These are phyloP conservation scores for Exophiala phaeomuriformis DNA, from an alignment of 2,329 filamentous ascomycete species.

Conservation along the genomic window DNA sequence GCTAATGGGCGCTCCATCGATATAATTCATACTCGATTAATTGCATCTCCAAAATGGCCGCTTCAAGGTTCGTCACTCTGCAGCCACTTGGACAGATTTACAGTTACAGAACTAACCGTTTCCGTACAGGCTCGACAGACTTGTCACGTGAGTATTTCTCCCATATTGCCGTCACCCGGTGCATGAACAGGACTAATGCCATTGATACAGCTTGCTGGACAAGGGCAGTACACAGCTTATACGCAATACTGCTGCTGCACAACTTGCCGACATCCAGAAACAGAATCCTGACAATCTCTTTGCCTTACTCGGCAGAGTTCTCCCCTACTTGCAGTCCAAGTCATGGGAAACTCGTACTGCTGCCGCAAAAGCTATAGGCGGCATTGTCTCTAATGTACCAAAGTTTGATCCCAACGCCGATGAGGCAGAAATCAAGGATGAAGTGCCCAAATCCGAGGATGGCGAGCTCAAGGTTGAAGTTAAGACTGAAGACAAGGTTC, in stretches of 20 bases:
- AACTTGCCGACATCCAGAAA: constrained; percentile 96
- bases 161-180: constrained; percentile 2
- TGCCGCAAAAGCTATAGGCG: constrained; percentile 86
- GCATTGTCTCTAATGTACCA: constrained; percentile 84
- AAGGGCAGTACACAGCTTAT: constrained; percentile 95
- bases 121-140: constrained; percentile 63
- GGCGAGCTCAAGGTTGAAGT: constrained; percentile 36
- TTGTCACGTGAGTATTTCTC: constrained; percentile 66
- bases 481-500: constrained; percentile 35
- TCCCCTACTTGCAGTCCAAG: constrained; percentile 91
- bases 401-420: constrained; percentile 79
- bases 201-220: constrained; percentile 68
- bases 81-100: not conserved
- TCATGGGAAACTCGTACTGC: constrained; percentile 96
- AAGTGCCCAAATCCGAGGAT: constrained; percentile 46
- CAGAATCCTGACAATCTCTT: constrained; percentile 96
- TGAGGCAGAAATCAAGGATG: constrained; percentile 48
- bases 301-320: constrained; percentile 83
- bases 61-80: constrained; percentile 24
- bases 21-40: not conserved
- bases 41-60: constrained; percentile 11
- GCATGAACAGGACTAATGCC: not conserved
- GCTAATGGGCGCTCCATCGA: not conserved
- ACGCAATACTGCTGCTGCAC: constrained; percentile 91
- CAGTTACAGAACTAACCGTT: constrained; percentile 16